These are phyloP conservation scores for Quercus alba DNA, from an alignment of 306 rosid species.

Conservation along the genomic window DNA sequence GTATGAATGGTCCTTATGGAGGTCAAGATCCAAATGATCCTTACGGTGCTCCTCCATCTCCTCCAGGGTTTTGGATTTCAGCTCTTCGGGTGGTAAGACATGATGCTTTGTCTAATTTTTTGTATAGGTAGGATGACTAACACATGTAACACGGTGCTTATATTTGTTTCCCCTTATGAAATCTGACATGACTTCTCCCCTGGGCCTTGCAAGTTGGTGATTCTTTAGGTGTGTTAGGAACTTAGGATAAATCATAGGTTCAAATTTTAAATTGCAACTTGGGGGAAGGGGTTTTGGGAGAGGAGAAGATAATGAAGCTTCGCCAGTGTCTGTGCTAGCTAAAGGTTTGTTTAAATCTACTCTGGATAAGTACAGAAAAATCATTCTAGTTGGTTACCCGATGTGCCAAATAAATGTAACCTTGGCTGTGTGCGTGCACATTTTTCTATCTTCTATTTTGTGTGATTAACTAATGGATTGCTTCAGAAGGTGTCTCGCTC, in stretches of 20 bases:
- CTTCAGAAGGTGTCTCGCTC: neutral
- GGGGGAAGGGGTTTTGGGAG: no score
- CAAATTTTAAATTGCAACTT: neutral
- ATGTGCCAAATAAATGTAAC: neutral
- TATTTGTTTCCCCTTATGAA: neutral
- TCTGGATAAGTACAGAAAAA: neutral
- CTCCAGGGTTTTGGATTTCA: constrained; percentile 95
- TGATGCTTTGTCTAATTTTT: constrained; percentile 16
- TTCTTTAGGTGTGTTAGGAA: neutral
- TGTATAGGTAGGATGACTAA: constrained; percentile 4
- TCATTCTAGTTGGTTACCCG: neutral
- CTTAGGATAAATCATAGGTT: neutral
- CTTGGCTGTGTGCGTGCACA: neutral
- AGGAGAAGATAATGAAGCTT: neutral
- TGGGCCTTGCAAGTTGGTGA: neutral
- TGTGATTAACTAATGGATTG: neutral
- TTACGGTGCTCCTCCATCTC: constrained; percentile 79
- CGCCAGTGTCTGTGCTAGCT: neutral
- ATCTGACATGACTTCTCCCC: neutral
- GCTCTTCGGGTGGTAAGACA: constrained; percentile 74
- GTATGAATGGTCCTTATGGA: constrained; percentile 88
- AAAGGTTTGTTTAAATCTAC: neutral
- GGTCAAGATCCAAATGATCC: constrained; percentile 96
- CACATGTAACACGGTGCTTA: neutral
- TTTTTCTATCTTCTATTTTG: neutral